Percentiles rank a stretch among this genome's conserved stretches.
Evolutionary conservation across 2,329 filamentous ascomycete species (phyloP).

Genomic region (Knoxdaviesia proteae): DNA sequence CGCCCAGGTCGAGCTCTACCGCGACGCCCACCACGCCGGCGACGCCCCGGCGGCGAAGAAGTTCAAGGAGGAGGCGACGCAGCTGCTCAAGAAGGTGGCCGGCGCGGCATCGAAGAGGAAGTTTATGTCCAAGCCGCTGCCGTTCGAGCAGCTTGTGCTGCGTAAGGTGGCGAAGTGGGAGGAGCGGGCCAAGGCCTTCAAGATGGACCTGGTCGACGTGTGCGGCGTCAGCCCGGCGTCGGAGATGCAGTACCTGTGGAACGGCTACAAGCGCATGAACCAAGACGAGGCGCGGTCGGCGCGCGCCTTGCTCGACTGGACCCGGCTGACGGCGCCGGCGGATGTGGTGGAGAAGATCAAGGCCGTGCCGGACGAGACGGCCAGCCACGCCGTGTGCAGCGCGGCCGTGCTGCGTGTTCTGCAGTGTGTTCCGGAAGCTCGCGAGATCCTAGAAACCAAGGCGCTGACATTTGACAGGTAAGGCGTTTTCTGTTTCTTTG

Average conservation of each 20-base stretch:
- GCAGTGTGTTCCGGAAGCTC: constrained; percentile 42
- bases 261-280: constrained; percentile 66
- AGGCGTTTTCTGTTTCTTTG: constrained; percentile 7
- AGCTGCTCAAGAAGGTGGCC: constrained; percentile 51
- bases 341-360: constrained; percentile 22
- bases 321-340: constrained; percentile 29
- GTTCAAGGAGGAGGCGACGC: constrained; percentile 43
- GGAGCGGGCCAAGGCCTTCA: constrained; percentile 44
- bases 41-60: constrained; percentile 24
- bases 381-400: constrained; percentile 44
- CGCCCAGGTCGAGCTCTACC: constrained; percentile 64
- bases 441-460: constrained; percentile 36
- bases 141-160: constrained; percentile 68
- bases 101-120: constrained; percentile 63
- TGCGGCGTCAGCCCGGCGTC: constrained; percentile 61
- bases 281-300: constrained; percentile 40
- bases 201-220: constrained; percentile 54
- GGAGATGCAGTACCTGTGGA: constrained; percentile 93
- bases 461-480: constrained; percentile 45
- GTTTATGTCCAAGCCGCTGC: constrained; percentile 74
- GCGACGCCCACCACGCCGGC: constrained; percentile 25
- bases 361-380: constrained; percentile 36
- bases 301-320: constrained; percentile 41
- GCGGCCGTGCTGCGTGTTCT: constrained; percentile 45
- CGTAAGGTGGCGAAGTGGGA: constrained; percentile 88